phyloP scores from a whole-genome alignment of 495 filamentous ascomycete genomes.

The Barbatosphaeria neglecta region DNA sequence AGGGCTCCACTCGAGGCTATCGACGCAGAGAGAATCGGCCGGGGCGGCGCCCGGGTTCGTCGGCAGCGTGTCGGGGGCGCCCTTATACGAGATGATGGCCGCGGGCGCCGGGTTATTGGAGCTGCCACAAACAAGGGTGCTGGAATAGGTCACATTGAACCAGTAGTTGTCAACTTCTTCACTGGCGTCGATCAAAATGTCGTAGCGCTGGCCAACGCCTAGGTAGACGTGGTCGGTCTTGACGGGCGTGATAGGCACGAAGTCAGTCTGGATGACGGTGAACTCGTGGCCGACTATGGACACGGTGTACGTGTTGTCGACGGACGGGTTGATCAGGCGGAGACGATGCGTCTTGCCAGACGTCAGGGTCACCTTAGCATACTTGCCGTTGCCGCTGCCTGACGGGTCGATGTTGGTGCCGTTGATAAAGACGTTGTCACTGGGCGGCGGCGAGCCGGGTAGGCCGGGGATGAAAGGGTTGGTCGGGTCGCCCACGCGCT shows the following conservation, averaged over 20 bases:
- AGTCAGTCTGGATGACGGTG: slow-evolving; percentile 41
- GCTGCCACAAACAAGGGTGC: slow-evolving; percentile 11
- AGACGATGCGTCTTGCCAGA: slow-evolving; percentile 38
- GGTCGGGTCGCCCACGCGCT: slow-evolving; percentile 1
- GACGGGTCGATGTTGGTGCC: slow-evolving; percentile 26
- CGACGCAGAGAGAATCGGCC: slow-evolving; percentile 9
- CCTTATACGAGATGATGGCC: slow-evolving; percentile 29
- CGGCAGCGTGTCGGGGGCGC: slow-evolving; percentile 10
- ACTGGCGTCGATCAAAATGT: slow-evolving; percentile 54
- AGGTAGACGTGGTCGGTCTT: slow-evolving; percentile 33
- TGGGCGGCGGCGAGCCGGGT: slow-evolving; percentile 13
- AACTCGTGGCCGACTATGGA: slow-evolving; percentile 41
- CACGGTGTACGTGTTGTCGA: slow-evolving; percentile 39
- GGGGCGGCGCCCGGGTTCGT: slow-evolving; percentile 12
- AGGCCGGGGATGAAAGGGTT: slow-evolving; percentile 9
- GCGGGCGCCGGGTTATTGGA: slow-evolving; percentile 13
- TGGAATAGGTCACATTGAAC: slow-evolving; percentile 29
- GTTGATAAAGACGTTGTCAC: slow-evolving; percentile 22
- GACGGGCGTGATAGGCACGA: slow-evolving; percentile 39
- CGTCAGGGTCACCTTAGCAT: slow-evolving; percentile 22
- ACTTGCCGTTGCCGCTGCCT: slow-evolving; percentile 20
- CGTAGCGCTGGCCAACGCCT: slow-evolving; percentile 58
- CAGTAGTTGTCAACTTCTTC: slow-evolving; percentile 46
- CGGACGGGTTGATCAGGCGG: slow-evolving; percentile 44
- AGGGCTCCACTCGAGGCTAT: slow-evolving; percentile 2